Evolutionary conservation across 805 yeast species (phyloP), one percentile per base, ranked within the genome.

Genomic region (Barnettozyma salicaria): DNA sequence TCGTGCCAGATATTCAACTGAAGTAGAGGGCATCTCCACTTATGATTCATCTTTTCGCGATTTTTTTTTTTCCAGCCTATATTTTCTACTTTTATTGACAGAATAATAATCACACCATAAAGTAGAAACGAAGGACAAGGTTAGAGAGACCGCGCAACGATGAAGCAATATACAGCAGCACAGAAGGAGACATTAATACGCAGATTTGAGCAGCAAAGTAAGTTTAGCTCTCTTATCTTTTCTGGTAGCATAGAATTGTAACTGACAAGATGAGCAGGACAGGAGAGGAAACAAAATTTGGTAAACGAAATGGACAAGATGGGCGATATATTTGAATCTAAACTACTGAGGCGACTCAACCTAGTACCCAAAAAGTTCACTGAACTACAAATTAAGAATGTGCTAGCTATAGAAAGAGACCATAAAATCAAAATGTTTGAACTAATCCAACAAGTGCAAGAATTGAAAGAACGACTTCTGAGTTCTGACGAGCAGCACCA

Each of bases 281-380:
- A 42, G 6, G 55, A 50, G 22, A 40, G 53, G 32, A 41, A 44
- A 23, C 34, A 35, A 1, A 41, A 32, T 2, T 36, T 52, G 3
- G 20, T 32, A 9, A 41, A 30, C 12, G 56, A 52, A 13, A 30
- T 42, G 23, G 27, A 36, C 7, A 45, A 44, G 18, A 33, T 51
- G 17, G 33, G 43, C 3, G 35, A 39, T 2, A 27, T 52, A n/a
- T 44, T 51, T 11, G 49, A 48, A 21, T 45, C 55, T 8, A 52
- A 43, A 40, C 44, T 52, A 3, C 36, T 40, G 3, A 33, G 58
- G 24, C 31, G 51, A 5, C 13, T 40, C 4, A 43, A 43, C 3
- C 27, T 44, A 19, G 56, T 54, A 5, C 58, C 58, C 6, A 52
- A 52, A 42, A 51, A 44, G 37, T 52, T 54, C 19, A 31, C 47